Conservation (phyloP, 176 grass and related monocot species). For the Triticum timopheevii region DNA sequence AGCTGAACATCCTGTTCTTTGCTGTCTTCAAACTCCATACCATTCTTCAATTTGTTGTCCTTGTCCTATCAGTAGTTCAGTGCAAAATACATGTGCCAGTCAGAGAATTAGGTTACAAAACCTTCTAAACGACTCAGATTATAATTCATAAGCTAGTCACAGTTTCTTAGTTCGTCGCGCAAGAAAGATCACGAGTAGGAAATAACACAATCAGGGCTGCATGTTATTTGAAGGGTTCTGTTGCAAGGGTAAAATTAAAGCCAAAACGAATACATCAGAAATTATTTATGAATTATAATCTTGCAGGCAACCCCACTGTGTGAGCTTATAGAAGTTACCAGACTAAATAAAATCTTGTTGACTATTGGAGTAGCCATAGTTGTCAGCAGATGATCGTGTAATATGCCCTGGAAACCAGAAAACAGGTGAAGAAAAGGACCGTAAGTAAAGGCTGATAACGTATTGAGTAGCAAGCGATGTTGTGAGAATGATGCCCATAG, state of each 20-base stretch:
- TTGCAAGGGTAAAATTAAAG: neutral
- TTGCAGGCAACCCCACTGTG: conserved; percentile 5
- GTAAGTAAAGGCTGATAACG: conserved; percentile 26
- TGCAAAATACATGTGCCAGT: conserved; percentile 21
- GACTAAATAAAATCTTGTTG: conserved; percentile 69
- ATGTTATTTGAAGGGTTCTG: neutral
- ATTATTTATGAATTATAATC: neutral
- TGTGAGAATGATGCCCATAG: conserved; percentile 21
- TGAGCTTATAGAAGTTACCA: conserved; percentile 50
- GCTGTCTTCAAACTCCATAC: conserved; percentile 61
- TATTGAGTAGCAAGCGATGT: conserved; percentile 23
- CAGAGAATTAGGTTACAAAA: conserved; percentile 11
- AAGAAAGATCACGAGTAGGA: neutral
- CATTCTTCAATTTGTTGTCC: conserved; percentile 95
- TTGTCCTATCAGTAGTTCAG: conserved; percentile 49
- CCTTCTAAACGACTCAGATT: conserved; percentile 19
- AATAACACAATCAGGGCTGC: neutral
- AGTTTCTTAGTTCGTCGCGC: neutral
- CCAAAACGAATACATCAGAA: neutral
- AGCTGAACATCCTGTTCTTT: conserved; percentile 49
- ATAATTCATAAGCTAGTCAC: neutral
- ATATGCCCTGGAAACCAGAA: conserved; percentile 58
- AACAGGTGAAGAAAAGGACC: conserved; percentile 25
- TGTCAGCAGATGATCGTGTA: conserved; percentile 87
- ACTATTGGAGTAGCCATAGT: conserved; percentile 68